Percentiles rank a stretch among this genome's conserved stretches.
phyloP scores from a whole-genome alignment of 345 rosid genomes.

The Clarkia xantiana region DNA sequence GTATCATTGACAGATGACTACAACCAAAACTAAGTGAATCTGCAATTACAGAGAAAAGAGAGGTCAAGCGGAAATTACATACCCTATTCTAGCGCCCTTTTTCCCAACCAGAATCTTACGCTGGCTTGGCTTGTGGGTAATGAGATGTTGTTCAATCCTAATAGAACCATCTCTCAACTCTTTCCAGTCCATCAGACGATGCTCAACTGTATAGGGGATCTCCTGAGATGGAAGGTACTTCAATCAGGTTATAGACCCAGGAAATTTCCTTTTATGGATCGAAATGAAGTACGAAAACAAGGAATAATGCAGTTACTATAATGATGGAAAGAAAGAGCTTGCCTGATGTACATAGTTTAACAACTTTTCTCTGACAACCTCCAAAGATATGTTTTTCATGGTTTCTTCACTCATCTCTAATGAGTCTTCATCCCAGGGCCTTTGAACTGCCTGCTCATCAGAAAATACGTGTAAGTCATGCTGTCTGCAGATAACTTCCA shows the following conservation, averaged over 20 bases:
- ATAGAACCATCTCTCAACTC: constrained; percentile 73
- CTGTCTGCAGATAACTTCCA: not conserved
- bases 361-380: constrained; percentile 80
- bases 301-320: no score
- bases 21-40: no score
- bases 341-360: constrained; percentile 86
- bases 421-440: constrained; percentile 93
- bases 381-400: constrained; percentile 75
- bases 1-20: no score
- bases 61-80: constrained; percentile 7
- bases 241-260: not conserved
- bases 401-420: constrained; percentile 67
- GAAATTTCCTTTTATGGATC: not conserved
- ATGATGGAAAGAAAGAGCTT: no score
- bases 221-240: constrained; percentile 31
- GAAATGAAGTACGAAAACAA: no score
- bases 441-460: constrained; percentile 59
- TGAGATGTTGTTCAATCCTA: constrained; percentile 77
- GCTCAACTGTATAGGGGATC: constrained; percentile 67
- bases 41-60: not conserved
- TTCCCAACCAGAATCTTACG: constrained; percentile 91
- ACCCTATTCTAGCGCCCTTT: constrained; percentile 79
- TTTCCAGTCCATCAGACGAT: constrained; percentile 79
- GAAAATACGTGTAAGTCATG: constrained; percentile 4
- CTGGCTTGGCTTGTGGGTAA: constrained; percentile 64